phyloP scores from a whole-genome alignment of 2,329 filamentous ascomycete genomes.

The Orbilia quercus region DNA sequence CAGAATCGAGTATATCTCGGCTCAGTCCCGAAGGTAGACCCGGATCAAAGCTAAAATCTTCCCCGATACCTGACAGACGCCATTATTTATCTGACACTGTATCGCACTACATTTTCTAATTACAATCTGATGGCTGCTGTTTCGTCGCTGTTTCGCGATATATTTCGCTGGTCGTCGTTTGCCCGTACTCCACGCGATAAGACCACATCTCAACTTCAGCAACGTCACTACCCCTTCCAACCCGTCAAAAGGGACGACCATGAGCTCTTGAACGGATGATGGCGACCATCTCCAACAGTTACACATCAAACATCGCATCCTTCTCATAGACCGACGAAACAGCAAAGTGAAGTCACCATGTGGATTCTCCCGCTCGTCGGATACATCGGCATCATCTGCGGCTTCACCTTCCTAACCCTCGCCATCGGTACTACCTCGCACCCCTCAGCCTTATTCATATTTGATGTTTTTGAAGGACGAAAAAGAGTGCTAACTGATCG shows the following conservation, averaged over 20 bases:
- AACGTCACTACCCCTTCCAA: background rate
- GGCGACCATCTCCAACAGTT: conserved; percentile 26
- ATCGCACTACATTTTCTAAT: no score
- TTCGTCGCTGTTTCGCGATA: background rate
- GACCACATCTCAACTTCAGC: conserved; percentile 45
- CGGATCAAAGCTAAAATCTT: no score
- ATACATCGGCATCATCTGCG: conserved; percentile 84
- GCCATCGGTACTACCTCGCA: conserved; percentile 76
- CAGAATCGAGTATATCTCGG: background rate
- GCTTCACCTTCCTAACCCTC: conserved; percentile 92
- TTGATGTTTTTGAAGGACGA: no score
- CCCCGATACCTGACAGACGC: no score
- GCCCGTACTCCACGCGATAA: conserved; percentile 1
- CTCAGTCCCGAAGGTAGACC: no score
- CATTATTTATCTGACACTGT: no score
- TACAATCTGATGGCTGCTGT: background rate
- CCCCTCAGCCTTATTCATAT: no score
- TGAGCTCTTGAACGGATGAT: background rate
- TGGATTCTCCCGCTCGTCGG: conserved; percentile 95
- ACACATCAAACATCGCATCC: conserved; percentile 12
- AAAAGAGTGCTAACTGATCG: conserved; percentile 7
- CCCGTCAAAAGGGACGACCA: background rate
- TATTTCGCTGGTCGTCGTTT: background rate
- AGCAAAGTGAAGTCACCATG: conserved; percentile 74
- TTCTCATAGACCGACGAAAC: conserved; percentile 25